A percentile compares a stretch with the other conserved stretches of the same genome.
These are phyloP conservation scores for Odonthalia washingtoniensis DNA, from an alignment of 31 red algal species.

Conservation along the genomic window DNA sequence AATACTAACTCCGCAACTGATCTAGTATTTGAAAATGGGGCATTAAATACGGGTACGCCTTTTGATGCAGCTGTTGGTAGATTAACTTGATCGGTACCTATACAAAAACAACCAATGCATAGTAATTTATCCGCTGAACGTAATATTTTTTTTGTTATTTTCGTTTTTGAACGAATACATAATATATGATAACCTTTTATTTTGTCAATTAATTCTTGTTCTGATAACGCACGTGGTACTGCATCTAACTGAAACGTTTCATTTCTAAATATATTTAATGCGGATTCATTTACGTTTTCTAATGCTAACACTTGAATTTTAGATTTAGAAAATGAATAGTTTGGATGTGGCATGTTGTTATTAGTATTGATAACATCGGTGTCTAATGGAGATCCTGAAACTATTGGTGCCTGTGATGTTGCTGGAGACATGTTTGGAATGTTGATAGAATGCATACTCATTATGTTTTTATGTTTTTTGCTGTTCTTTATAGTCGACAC, in stretches of 20 bases:
- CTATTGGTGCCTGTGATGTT: too few species aligned
- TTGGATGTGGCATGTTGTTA: conserved; percentile 53
- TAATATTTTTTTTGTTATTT: conserved; percentile 72
- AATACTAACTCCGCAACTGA: conserved; percentile 91
- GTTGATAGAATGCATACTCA: too few species aligned
- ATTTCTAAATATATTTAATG: conserved; percentile 65
- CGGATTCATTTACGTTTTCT: conserved; percentile 84
- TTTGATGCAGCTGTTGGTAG: conserved; percentile 53
- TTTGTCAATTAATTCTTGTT: conserved; percentile 76
- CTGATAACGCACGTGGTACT: conserved; percentile 65
- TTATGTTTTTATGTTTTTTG: too few species aligned
- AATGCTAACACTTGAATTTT: conserved; percentile 85
- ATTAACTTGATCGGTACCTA: conserved; percentile 93
- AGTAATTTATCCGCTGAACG: conserved; percentile 74
- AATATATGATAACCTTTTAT: conserved; percentile 79
- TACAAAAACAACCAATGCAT: conserved; percentile 92
- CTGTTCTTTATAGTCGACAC: too few species aligned
- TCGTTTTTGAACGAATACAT: conserved; percentile 88
- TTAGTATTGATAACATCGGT: too few species aligned
- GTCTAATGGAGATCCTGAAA: too few species aligned
- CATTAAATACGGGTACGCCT: conserved; percentile 92
- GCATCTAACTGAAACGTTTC: conserved; percentile 81
- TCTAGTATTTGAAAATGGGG: conserved; percentile 91
- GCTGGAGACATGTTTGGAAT: too few species aligned
- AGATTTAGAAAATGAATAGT: conserved; percentile 79